Evolutionary conservation across 257 asterid species (phyloP).

Genomic region (Thymus mandschuricus): DNA sequence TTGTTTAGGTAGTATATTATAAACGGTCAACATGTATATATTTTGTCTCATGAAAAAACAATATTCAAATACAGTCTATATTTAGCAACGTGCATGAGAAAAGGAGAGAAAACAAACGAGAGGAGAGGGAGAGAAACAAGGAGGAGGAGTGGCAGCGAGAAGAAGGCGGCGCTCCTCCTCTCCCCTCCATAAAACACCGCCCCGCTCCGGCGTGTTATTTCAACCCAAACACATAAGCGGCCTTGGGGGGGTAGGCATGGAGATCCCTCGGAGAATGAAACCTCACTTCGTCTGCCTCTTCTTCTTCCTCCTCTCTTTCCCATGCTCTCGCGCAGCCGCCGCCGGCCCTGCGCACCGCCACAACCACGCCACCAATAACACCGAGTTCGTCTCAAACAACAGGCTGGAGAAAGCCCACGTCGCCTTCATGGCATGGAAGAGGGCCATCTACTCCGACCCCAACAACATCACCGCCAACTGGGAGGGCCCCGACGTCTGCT

Average conservation of each 20-base stretch:
- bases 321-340: constrained; percentile 42
- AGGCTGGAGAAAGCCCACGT: constrained; percentile 62
- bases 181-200: constrained; percentile 44
- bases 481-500: constrained; percentile 73
- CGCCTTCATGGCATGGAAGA: constrained; percentile 82
- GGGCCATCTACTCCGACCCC: constrained; percentile 82
- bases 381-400: constrained; percentile 32
- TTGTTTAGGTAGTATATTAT: too few species aligned
- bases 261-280: constrained; percentile 48
- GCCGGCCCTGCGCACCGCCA: neutral
- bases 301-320: constrained; percentile 31
- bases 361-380: constrained; percentile 12
- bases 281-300: constrained; percentile 41
- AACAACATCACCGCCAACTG: constrained; percentile 62
- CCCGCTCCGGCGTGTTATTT: neutral
- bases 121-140: too few species aligned
- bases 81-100: constrained; percentile 29
- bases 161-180: constrained; percentile 20
- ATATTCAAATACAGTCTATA: neutral
- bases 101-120: constrained; percentile 23
- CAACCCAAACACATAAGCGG: constrained; percentile 42
- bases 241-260: constrained; percentile 68
- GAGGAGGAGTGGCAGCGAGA: constrained; percentile 32
- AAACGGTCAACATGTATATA: too few species aligned
- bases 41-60: too few species aligned